Evolutionary conservation across 257 asterid species (phyloP).

Genomic region (Solanum megistacrolobum): DNA sequence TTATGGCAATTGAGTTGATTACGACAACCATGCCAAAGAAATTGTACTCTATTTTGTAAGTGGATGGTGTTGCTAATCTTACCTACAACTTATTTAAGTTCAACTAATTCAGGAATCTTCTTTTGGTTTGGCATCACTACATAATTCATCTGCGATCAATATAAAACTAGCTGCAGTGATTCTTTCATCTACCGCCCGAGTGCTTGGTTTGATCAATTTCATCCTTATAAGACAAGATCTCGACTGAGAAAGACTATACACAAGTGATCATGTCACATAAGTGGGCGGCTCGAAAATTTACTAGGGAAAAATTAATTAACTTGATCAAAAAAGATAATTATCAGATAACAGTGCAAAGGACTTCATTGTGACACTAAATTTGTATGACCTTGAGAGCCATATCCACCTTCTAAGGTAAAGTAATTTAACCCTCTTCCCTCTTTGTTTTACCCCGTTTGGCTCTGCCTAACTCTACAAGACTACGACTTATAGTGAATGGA

Average conservation of each 20-base stretch:
- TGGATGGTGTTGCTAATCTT: background rate
- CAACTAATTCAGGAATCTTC: background rate
- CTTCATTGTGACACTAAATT: background rate
- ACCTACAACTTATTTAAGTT: background rate
- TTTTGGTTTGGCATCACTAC: background rate
- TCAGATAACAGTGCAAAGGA: background rate
- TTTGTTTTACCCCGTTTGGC: background rate
- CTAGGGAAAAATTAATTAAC: background rate
- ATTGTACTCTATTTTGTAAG: background rate
- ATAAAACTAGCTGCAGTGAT: background rate
- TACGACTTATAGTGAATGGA: background rate
- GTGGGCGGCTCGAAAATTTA: background rate
- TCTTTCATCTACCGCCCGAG: background rate
- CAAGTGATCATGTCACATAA: background rate
- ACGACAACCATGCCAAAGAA: background rate
- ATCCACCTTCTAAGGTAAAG: background rate
- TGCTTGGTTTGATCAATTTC: background rate
- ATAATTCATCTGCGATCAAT: background rate
- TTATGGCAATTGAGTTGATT: background rate
- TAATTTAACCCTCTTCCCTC: background rate
- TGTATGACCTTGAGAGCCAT: background rate
- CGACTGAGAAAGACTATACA: background rate
- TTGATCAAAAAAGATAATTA: background rate
- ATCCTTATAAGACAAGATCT: background rate
- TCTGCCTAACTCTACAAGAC: background rate